These are phyloP conservation scores for Emmonsiellopsis sp. DNA, from an alignment of 2,329 filamentous ascomycete species.

Conservation along the genomic window DNA sequence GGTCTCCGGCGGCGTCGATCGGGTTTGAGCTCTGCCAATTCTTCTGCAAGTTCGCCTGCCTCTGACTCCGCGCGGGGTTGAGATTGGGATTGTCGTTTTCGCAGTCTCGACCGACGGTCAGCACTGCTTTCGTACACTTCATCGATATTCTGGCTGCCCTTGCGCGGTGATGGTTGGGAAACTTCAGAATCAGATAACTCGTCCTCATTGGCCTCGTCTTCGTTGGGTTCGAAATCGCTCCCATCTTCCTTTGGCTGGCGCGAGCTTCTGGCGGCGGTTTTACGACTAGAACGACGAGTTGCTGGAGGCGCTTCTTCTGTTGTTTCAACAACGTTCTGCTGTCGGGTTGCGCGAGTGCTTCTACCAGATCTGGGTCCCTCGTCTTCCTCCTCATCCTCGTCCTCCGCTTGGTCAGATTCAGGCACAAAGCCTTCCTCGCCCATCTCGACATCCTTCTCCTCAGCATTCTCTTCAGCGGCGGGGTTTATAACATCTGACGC, in stretches of 20 bases:
- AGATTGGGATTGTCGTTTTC: slow-evolving; percentile 39
- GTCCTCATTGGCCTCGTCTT: slow-evolving; percentile 42
- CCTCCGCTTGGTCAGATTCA: slow-evolving; percentile 34
- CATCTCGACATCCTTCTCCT: slow-evolving; percentile 27
- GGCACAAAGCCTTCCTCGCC: slow-evolving; percentile 30
- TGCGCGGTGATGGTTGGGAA: slow-evolving; percentile 35
- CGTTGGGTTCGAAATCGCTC: slow-evolving; percentile 54
- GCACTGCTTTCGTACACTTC: slow-evolving; percentile 40
- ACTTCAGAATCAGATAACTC: slow-evolving; percentile 45
- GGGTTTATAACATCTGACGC: slow-evolving; percentile 7
- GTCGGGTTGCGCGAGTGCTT: slow-evolving; percentile 18
- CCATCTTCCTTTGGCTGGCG: slow-evolving; percentile 45
- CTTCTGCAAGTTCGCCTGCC: slow-evolving; percentile 50
- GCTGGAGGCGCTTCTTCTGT: slow-evolving; percentile 24
- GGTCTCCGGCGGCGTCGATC: slow-evolving; percentile 33
- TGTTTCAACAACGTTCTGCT: slow-evolving; percentile 17
- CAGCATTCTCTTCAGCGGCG: slow-evolving; percentile 8
- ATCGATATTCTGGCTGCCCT: slow-evolving; percentile 31
- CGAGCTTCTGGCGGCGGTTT: slow-evolving; percentile 32
- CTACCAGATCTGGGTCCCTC: slow-evolving; percentile 42
- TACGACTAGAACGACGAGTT: slow-evolving; percentile 31
- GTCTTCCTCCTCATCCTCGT: slow-evolving; percentile 45
- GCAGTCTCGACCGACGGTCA: slow-evolving; percentile 44
- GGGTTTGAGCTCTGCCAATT: slow-evolving; percentile 45
- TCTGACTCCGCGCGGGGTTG: slow-evolving; percentile 41